A percentile compares a stretch with the other conserved stretches of the same genome.
Evolutionary conservation across 495 filamentous ascomycete genomes (phyloP).

Genomic region (Trichoderma asperelloides): DNA sequence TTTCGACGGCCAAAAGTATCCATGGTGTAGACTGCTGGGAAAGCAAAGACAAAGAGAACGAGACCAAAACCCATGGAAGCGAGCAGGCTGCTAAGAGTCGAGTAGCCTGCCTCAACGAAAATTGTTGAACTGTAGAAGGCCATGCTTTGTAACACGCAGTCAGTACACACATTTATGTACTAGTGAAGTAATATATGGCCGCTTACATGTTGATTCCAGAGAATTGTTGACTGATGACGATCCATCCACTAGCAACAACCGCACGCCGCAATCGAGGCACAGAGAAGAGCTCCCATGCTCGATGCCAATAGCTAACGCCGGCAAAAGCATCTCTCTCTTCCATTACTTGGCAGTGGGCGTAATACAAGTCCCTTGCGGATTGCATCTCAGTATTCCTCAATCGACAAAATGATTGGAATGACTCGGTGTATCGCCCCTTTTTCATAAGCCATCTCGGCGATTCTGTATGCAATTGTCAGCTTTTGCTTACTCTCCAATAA

Average conservation of each 20-base stretch:
- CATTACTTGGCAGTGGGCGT: constrained; percentile 39
- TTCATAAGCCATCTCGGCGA: constrained; percentile 60
- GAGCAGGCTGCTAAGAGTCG: constrained; percentile 37
- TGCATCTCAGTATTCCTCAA: constrained; percentile 53
- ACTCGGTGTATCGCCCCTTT: constrained; percentile 40
- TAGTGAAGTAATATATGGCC: too few relatives aligned
- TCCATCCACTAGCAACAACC: constrained; percentile 41
- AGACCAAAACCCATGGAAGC: constrained; percentile 55
- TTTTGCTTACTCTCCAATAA: not conserved
- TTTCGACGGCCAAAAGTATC: constrained; percentile 49
- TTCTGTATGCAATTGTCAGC: constrained; percentile 34
- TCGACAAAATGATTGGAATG: constrained; percentile 45
- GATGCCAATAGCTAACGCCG: constrained; percentile 22
- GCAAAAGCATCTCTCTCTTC: constrained; percentile 39
- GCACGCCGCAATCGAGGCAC: constrained; percentile 46
- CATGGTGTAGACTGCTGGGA: constrained; percentile 54
- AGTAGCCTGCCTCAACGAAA: constrained; percentile 42
- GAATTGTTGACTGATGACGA: constrained; percentile 46
- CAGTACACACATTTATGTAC: not conserved
- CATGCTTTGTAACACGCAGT: constrained; percentile 18
- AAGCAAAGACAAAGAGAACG: constrained; percentile 56
- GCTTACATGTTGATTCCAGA: constrained; percentile 40
- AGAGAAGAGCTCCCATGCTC: constrained; percentile 46
- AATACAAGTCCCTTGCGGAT: constrained; percentile 55
- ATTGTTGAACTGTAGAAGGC: constrained; percentile 49